A percentile compares a stretch with the other conserved stretches of the same genome.
Evolutionary conservation across 2,329 filamentous ascomycete species (phyloP).

Genomic region (Monosporascus sp.): DNA sequence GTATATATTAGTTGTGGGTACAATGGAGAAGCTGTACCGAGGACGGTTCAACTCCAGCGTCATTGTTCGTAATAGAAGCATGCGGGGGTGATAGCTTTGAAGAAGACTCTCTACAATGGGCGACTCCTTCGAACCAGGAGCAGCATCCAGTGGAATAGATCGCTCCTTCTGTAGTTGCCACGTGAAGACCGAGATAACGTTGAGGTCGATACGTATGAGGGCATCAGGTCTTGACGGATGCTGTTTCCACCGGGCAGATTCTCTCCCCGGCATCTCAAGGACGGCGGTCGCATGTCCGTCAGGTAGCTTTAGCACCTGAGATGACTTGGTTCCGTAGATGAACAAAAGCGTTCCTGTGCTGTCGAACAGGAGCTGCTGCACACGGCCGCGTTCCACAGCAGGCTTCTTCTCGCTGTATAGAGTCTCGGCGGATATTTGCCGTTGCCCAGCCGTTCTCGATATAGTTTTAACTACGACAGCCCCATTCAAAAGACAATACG

Average conservation of each 20-base stretch:
- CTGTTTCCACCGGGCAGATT: slow-evolving; percentile 1
- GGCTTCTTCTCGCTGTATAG: not conserved
- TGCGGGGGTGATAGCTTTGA: slow-evolving; percentile 1
- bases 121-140: not conserved
- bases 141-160: not conserved
- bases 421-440: not conserved
- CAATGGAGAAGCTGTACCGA: not conserved
- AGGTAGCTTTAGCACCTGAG: slow-evolving; percentile 2
- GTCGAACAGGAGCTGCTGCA: slow-evolving; percentile 6
- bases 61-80: slow-evolving; percentile 10
- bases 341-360: not conserved
- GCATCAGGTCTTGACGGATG: slow-evolving; percentile 1
- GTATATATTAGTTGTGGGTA: not conserved
- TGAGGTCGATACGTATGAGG: not conserved
- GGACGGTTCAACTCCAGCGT: not conserved
- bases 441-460: not conserved
- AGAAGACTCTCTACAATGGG: not conserved
- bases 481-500: slow-evolving; percentile 8
- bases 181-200: slow-evolving; percentile 1
- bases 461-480: not conserved
- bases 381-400: not conserved
- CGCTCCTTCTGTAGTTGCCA: slow-evolving; percentile 4
- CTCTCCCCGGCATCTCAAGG: not conserved
- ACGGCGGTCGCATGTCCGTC: slow-evolving; percentile 3
- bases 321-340: slow-evolving; percentile 1